Percentiles rank a stretch among this genome's conserved stretches.
phyloP scores from a whole-genome alignment of 2,329 filamentous ascomycete species.

The Epichloe elymi region DNA sequence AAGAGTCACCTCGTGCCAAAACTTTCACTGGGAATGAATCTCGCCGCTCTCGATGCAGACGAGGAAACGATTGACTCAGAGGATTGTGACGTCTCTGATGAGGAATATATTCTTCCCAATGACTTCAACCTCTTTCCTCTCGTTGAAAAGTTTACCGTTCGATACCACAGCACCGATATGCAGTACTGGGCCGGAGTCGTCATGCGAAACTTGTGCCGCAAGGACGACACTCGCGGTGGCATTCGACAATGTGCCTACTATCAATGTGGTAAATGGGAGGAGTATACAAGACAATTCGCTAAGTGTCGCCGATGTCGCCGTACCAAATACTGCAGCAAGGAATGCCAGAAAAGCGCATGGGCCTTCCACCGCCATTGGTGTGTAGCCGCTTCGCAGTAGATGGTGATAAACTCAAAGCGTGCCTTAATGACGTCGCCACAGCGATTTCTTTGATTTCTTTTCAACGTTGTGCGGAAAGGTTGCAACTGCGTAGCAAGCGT shows the following conservation, averaged over 20 bases:
- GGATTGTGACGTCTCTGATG: conserved; percentile 49
- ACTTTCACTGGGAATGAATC: conserved; percentile 77
- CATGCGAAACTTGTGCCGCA: conserved; percentile 96
- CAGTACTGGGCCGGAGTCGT: conserved; percentile 99
- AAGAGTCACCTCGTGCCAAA: conserved; percentile 85
- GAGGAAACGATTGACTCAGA: conserved; percentile 29
- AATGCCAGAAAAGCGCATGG: conserved; percentile 98
- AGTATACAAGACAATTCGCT: conserved; percentile 90
- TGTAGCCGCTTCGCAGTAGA: conserved; percentile 52
- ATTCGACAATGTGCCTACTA: conserved; percentile 97
- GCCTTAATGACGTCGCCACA: conserved; percentile 7
- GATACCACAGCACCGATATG: conserved; percentile 93
- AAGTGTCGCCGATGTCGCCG: conserved; percentile 92
- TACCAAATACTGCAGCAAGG: conserved; percentile 99
- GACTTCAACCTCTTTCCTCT: conserved; percentile 98
- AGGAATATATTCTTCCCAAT: conserved; percentile 83
- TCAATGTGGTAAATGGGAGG: conserved; percentile 96
- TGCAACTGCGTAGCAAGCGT: conserved; percentile 29
- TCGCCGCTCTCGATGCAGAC: conserved; percentile 66
- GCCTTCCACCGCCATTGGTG: conserved; percentile 98
- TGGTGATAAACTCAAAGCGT: conserved; percentile 1
- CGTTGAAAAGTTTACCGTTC: conserved; percentile 95
- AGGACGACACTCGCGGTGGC: conserved; percentile 86
- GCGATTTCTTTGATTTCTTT: conserved; percentile 14
- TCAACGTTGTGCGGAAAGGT: conserved; percentile 16